Conservation (phyloP, 2,329 filamentous ascomycete genomes). For the Colletotrichum echinochloae region DNA sequence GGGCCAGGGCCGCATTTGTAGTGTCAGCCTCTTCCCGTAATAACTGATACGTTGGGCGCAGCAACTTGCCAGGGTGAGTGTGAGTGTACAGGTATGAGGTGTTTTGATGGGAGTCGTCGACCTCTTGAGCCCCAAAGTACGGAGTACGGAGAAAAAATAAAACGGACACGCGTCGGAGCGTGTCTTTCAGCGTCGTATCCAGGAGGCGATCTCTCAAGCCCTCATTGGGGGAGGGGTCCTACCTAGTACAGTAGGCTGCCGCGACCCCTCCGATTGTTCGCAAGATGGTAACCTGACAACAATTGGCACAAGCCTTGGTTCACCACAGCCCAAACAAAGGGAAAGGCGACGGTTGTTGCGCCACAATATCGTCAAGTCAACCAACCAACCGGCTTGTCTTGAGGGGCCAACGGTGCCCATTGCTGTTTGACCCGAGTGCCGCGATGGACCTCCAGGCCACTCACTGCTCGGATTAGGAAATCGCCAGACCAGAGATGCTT, state of each 20-base stretch:
- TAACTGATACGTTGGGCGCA: background rate
- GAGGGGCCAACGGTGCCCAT: background rate
- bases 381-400: background rate
- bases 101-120: background rate
- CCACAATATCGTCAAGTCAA: conserved; percentile 1
- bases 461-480: conserved; percentile 16
- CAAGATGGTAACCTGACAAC: background rate
- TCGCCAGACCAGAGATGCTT: conserved; percentile 19
- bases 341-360: background rate
- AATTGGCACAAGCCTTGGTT: too few relatives aligned
- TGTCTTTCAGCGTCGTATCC: background rate
- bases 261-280: conserved; percentile 19
- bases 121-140: background rate
- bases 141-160: conserved; percentile 1
- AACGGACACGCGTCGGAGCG: conserved; percentile 11
- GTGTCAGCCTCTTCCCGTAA: background rate
- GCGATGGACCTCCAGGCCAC: conserved; percentile 17
- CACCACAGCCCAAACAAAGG: background rate
- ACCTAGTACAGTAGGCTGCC: too few relatives aligned
- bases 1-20: too few relatives aligned
- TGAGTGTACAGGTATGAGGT: background rate
- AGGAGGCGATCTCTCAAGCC: conserved; percentile 35
- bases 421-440: conserved; percentile 1
- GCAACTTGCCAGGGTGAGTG: background rate
- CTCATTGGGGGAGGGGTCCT: background rate